Base-by-base conservation (phyloP, 805 yeast genomes). In the Maudiozyma saulgeensis region DNA sequence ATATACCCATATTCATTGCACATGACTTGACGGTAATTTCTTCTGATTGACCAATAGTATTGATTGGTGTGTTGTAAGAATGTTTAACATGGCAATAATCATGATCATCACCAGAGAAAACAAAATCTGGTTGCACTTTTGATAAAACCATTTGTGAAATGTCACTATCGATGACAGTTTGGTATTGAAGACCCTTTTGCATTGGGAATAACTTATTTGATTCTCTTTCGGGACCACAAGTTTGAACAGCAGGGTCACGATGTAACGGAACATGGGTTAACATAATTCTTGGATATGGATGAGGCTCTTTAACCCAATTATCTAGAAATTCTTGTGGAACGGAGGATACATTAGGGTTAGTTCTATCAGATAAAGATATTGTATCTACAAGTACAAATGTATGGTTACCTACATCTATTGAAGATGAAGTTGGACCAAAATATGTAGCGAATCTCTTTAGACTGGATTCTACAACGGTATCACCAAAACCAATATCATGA, bases 71-170 rank as follows among this genome's bases (percentile, higher is more conserved):
- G 0, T 54, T 54, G 51, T 68, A 61, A 11, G 54, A 39, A 62
- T 91, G 97, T 19, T 69, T 68, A 31, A 84, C 75, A 55, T 85
- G 87, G 64, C 99, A 93, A 57, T 87, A 89, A 64, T 93, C 99
- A 68, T 93, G 99, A 64, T 93, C 99, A 64, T 93, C 99, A 1
- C 99, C 99, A 6, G 95, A 80, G 60, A 89, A 87, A 4, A 86
- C 74, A 11, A 82, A 65, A 15, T 72, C 72, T 0, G 99, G 99
- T 43, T 75, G 68, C 1, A 91, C 63, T 9, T 67, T 69, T 6
- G 72, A 58, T 43, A 93, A 66, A 5, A 93, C 73, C 19, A 78
- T 74, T 40, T 78, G 74, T 0, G 91, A 71, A 4, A 84, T 59
- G 1, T 74, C 76, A 31, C 76, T 69, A 46, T 81, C 84, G 9